These are phyloP conservation scores for Parachaetomium inaequale DNA, from an alignment of 495 filamentous ascomycete species.

Conservation along the genomic window DNA sequence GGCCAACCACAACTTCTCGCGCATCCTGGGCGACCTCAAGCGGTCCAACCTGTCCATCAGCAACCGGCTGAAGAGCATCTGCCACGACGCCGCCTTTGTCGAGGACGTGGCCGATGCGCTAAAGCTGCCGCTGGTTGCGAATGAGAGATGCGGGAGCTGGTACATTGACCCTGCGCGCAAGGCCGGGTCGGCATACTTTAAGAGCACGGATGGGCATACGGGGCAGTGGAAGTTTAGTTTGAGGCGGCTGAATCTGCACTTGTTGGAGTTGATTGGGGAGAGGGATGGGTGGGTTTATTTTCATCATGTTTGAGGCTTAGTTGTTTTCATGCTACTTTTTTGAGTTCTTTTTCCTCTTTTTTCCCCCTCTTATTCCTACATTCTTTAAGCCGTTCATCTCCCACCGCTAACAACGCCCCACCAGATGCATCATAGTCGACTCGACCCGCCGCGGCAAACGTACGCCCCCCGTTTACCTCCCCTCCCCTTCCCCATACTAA, in stretches of 20 bases:
- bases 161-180: slow-evolving; percentile 71
- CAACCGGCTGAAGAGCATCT: slow-evolving; percentile 75
- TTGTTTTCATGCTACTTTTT: neutral
- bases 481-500: neutral
- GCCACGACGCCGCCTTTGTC: slow-evolving; percentile 65
- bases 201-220: slow-evolving; percentile 92
- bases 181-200: slow-evolving; percentile 81
- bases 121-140: slow-evolving; percentile 77
- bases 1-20: slow-evolving; percentile 53
- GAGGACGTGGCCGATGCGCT: slow-evolving; percentile 48
- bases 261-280: slow-evolving; percentile 59
- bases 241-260: slow-evolving; percentile 76
- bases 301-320: neutral
- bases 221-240: slow-evolving; percentile 86
- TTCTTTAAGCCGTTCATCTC: neutral
- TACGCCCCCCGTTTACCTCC: slow-evolving; percentile 35
- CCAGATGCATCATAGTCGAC: slow-evolving; percentile 88
- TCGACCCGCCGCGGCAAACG: slow-evolving; percentile 91
- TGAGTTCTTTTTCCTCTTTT: neutral
- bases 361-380: neutral
- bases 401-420: neutral
- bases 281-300: slow-evolving; percentile 58
- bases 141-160: slow-evolving; percentile 94
- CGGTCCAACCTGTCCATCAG: slow-evolving; percentile 69
- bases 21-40: slow-evolving; percentile 57